Base-by-base conservation (phyloP, 2,329 filamentous ascomycete species). In the Beauveria bassiana region DNA sequence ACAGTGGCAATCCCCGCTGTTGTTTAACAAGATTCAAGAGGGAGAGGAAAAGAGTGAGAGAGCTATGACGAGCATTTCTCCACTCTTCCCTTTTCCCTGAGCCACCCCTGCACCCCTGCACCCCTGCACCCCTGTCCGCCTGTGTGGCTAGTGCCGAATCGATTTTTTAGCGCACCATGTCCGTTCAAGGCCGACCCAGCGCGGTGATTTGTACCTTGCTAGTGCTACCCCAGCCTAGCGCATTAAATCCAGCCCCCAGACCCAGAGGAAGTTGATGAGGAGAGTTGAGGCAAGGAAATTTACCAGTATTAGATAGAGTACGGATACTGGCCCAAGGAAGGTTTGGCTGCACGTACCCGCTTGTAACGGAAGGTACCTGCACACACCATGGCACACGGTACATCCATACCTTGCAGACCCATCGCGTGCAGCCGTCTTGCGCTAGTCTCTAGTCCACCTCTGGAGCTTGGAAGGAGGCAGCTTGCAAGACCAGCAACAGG, bases 291-390 rank as follows among this genome's bases (percentile, higher is more conserved):
- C 31, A 34, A 38, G 34, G 34, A 38, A 38, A 14, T 38, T 38
- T 38, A 14, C 34, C 34, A 38, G 34, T 14, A 38, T 38, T 38
- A 16, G 34, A 38, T 38, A 38, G 12, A 26, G 24, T 26, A 26
- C 3, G 34, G 34, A 38, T 38, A 38, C 12, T 16, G 5, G 34
- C 12, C 34, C 34, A 22, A 22, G 16, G n/a, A 43, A 28, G 10
- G 14, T 20, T 10, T 24, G 20, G 34, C 31, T 43, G 57, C 47
- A 34, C 46, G 57, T 59, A 59, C 57, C 46, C 47, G 57, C 46
- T 52, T 59, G 57, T 59, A 59, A 59, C 46, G 47, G 47, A n/a
- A 59, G 24, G 57, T 59, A 59, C 55, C 55, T 55, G 52, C 52
- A 46, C 31, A 50, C 28, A 38, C 34, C 34, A 2, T 38, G 34